phyloP scores from a whole-genome alignment of 2,329 filamentous ascomycete species.

The Cytospora piceae region DNA sequence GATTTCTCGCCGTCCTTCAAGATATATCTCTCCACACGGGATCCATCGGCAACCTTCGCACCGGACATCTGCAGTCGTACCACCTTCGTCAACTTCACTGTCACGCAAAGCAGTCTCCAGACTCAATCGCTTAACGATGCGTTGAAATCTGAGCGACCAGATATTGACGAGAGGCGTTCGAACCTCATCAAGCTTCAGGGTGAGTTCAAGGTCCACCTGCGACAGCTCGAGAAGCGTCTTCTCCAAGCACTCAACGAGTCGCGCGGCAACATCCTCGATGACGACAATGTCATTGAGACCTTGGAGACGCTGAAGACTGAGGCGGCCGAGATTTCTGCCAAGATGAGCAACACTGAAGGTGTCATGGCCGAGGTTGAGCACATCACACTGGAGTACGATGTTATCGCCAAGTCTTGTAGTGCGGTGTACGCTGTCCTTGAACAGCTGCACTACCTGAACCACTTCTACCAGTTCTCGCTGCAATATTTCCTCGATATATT shows the following conservation, averaged over 20 bases:
- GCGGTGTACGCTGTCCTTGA: conserved; percentile 96
- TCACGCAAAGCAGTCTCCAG: conserved; percentile 97
- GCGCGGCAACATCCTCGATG: conserved; percentile 95
- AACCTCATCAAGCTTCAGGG: conserved; percentile 99
- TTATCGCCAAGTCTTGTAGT: conserved; percentile 93
- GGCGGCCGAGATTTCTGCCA: conserved; percentile 91
- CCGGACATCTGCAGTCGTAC: conserved; percentile 98
- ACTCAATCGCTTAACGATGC: conserved; percentile 98
- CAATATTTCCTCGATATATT: conserved; percentile 99
- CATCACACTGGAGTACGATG: conserved; percentile 91
- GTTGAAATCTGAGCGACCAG: conserved; percentile 93
- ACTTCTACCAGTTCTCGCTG: conserved; percentile 99
- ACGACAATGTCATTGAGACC: conserved; percentile 97
- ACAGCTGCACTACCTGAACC: conserved; percentile 96
- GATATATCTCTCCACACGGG: conserved; percentile 90
- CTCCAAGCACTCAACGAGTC: conserved; percentile 96
- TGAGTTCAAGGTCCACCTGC: conserved; percentile 97
- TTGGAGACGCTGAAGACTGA: conserved; percentile 98
- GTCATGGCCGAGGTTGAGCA: conserved; percentile 98
- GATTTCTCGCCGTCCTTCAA: conserved; percentile 98
- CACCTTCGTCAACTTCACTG: conserved; percentile 99
- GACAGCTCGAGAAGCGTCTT: conserved; percentile 91
- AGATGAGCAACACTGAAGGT: conserved; percentile 95
- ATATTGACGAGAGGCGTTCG: conserved; percentile 93
- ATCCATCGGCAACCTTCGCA: conserved; percentile 93